Percentiles rank a stretch among this genome's conserved stretches.
These are phyloP conservation scores for Hemerocallis citrina DNA, from an alignment of 106 monocot species.

Conservation along the genomic window DNA sequence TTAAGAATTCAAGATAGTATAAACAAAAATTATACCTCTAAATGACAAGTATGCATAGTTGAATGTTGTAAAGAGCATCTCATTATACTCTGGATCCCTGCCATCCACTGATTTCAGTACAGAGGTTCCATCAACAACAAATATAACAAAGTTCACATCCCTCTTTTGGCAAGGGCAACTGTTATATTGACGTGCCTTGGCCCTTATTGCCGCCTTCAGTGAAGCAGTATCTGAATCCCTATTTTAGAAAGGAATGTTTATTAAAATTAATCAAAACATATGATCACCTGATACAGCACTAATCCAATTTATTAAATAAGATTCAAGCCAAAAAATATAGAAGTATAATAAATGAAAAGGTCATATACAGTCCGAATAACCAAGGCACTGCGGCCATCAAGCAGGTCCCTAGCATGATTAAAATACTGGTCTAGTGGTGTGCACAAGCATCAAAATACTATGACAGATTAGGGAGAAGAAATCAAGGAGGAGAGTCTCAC, in stretches of 20 bases:
- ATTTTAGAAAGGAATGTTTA: slow-evolving; percentile 14
- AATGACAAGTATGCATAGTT: slow-evolving; percentile 55
- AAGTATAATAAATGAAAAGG: no score
- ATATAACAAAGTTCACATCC: slow-evolving; percentile 55
- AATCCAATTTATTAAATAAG: not conserved
- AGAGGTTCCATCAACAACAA: slow-evolving; percentile 44
- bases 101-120: slow-evolving; percentile 36
- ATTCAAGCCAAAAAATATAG: no score
- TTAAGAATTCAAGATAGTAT: not conserved
- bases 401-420: no score
- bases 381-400: no score
- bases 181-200: not conserved
- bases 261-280: slow-evolving; percentile 7
- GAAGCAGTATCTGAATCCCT: slow-evolving; percentile 20
- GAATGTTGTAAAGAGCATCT: slow-evolving; percentile 32
- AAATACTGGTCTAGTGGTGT: no score
- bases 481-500: not conserved
- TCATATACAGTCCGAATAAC: no score
- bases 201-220: slow-evolving; percentile 13
- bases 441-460: not conserved
- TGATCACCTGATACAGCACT: not conserved
- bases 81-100: slow-evolving; percentile 21
- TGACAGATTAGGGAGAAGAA: not conserved
- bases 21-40: slow-evolving; percentile 28
- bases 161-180: slow-evolving; percentile 20